Percentiles rank a stretch among this genome's conserved stretches.
Evolutionary conservation across 2,329 filamentous ascomycete genomes (phyloP).

Genomic region (Aureobasidium sp.): DNA sequence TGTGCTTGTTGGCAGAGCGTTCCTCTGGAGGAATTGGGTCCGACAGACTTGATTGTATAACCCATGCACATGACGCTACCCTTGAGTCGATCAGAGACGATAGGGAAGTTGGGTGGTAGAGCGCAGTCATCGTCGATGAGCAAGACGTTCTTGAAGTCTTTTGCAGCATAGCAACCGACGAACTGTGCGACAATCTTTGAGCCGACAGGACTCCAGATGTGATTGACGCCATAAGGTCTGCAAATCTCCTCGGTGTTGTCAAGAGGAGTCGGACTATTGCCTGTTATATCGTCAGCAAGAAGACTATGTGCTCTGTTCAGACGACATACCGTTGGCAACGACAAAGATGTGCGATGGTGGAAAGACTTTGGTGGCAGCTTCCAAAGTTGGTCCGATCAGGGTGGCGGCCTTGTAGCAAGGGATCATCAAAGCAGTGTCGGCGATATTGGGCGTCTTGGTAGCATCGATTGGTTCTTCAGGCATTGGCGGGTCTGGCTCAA

Average conservation of each 20-base stretch:
- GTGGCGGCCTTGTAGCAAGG: slow-evolving; percentile 43
- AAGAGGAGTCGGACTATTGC: slow-evolving; percentile 39
- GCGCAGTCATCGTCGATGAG: slow-evolving; percentile 47
- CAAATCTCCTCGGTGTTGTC: slow-evolving; percentile 46
- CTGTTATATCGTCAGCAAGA: neutral
- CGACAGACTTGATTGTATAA: slow-evolving; percentile 41
- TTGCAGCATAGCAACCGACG: slow-evolving; percentile 42
- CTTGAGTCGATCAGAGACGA: slow-evolving; percentile 39
- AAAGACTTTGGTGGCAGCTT: slow-evolving; percentile 42
- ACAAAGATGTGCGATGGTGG: slow-evolving; percentile 41
- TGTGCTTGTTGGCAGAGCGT: slow-evolving; percentile 33
- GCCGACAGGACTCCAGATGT: slow-evolving; percentile 44
- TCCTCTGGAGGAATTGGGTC: slow-evolving; percentile 20
- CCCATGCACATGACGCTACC: slow-evolving; percentile 40
- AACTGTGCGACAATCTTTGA: slow-evolving; percentile 47
- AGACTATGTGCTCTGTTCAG: too few species aligned
- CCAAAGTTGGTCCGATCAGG: slow-evolving; percentile 37
- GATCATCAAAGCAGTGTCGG: slow-evolving; percentile 39
- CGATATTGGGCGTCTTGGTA: slow-evolving; percentile 22
- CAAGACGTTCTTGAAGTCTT: slow-evolving; percentile 40
- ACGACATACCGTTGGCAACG: slow-evolving; percentile 39
- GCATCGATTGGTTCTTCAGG: slow-evolving; percentile 20
- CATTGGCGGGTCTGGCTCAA: slow-evolving; percentile 30
- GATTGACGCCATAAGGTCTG: slow-evolving; percentile 38
- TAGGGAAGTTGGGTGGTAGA: slow-evolving; percentile 42